Percentiles rank a stretch among this genome's conserved stretches.
These are phyloP conservation scores for Avicennia marina DNA, from an alignment of 257 asterid genomes.

Conservation along the genomic window DNA sequence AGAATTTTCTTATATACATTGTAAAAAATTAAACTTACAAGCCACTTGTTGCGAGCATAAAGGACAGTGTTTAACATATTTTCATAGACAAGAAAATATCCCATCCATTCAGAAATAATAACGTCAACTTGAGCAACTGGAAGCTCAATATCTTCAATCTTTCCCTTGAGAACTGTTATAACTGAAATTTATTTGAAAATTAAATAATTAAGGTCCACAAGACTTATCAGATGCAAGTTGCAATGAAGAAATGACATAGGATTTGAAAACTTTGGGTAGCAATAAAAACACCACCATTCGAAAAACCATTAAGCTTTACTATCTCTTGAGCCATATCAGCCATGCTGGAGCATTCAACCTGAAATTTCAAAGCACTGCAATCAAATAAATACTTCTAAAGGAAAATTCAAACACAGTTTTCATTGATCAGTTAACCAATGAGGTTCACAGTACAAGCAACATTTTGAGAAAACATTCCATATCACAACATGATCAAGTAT, in stretches of 20 bases:
- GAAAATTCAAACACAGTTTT: too few species aligned
- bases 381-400: too few species aligned
- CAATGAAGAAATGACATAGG: not conserved
- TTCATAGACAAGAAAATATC: conserved; percentile 83
- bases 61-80: conserved; percentile 89
- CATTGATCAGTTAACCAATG: too few species aligned
- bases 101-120: conserved; percentile 99
- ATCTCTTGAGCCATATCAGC: conserved; percentile 87
- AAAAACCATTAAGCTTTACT: conserved; percentile 65
- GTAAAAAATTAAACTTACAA: conserved; percentile 44
- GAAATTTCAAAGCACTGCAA: too few species aligned
- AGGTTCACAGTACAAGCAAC: too few species aligned
- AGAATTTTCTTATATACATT: not conserved
- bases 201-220: not conserved
- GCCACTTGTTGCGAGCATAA: conserved; percentile 96
- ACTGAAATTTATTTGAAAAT: too few species aligned
- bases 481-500: too few species aligned
- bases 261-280: not conserved
- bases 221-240: conserved; percentile 1
- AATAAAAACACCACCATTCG: conserved; percentile 52
- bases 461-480: too few species aligned
- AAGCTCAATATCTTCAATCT: conserved; percentile 93
- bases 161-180: conserved; percentile 86
- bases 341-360: conserved; percentile 99
- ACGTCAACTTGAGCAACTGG: conserved; percentile 91